These are phyloP conservation scores for Penicillium sp. DNA, from an alignment of 2,329 filamentous ascomycete species.

Conservation along the genomic window DNA sequence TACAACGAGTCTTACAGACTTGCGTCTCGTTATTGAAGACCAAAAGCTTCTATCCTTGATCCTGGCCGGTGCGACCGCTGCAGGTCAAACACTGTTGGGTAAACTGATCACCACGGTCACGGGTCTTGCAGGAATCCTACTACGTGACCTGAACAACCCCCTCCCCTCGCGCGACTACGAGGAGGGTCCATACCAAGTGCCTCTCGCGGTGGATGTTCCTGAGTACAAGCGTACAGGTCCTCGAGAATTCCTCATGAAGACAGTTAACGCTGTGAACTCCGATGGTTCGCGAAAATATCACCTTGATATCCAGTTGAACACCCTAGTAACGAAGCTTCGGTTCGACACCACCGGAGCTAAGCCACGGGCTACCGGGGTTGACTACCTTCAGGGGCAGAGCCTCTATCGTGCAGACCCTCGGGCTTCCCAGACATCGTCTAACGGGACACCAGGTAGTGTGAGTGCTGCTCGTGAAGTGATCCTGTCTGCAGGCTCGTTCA, in stretches of 20 bases:
- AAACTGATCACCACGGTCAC: conserved; percentile 43
- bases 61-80: conserved; percentile 53
- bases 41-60: conserved; percentile 55
- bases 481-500: conserved; percentile 56
- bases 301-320: conserved; percentile 54
- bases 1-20: conserved; percentile 50
- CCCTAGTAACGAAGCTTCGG: conserved; percentile 46
- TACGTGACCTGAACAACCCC: conserved; percentile 55
- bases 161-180: conserved; percentile 46
- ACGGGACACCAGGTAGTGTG: conserved; percentile 42
- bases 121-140: conserved; percentile 48
- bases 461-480: conserved; percentile 46
- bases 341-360: conserved; percentile 41
- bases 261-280: conserved; percentile 50
- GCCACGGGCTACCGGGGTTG: conserved; percentile 49
- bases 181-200: conserved; percentile 58
- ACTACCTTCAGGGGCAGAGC: conserved; percentile 48
- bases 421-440: conserved; percentile 18
- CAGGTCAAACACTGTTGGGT: conserved; percentile 45
- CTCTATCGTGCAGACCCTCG: conserved; percentile 50
- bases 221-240: conserved; percentile 53
- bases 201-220: conserved; percentile 54
- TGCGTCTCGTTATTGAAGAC: conserved; percentile 55
- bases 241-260: conserved; percentile 56
- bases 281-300: conserved; percentile 56